Evolutionary conservation across 1,284 basidiomycete genomes (phyloP).

Genomic region (Malassezia psittaci): DNA sequence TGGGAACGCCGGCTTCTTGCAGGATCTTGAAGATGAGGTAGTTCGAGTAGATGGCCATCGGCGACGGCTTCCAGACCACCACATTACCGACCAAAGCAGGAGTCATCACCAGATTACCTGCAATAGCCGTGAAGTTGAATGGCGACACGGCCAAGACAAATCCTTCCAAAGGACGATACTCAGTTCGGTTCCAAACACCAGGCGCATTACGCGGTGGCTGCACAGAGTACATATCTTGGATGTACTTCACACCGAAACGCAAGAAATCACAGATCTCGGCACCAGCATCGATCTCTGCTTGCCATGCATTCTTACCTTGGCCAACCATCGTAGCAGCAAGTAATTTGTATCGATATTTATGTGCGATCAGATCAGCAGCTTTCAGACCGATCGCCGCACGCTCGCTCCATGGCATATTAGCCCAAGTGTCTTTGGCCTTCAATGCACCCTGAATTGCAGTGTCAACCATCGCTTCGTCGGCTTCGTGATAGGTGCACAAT

Average conservation of each 20-base stretch:
- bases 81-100: conserved; percentile 93
- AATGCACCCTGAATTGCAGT: conserved; percentile 80
- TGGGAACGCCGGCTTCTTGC: conserved; percentile 82
- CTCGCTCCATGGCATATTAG: conserved; percentile 87
- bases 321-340: conserved; percentile 95
- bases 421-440: conserved; percentile 77
- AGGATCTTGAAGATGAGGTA: conserved; percentile 87
- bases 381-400: conserved; percentile 95
- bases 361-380: conserved; percentile 67
- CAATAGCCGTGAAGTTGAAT: conserved; percentile 68
- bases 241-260: conserved; percentile 90
- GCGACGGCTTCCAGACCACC: conserved; percentile 94
- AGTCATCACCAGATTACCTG: conserved; percentile 50
- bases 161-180: conserved; percentile 91
- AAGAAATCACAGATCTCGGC: conserved; percentile 93
- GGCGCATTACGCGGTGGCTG: conserved; percentile 78
- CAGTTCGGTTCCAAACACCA: conserved; percentile 90
- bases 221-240: conserved; percentile 82
- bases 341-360: conserved; percentile 82
- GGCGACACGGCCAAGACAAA: conserved; percentile 95
- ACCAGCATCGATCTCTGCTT: conserved; percentile 97
- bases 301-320: conserved; percentile 98
- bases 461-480: conserved; percentile 58
- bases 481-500: conserved; percentile 80
- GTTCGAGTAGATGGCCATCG: conserved; percentile 86